These are phyloP conservation scores for Sporothrix protearum DNA, from an alignment of 2,329 filamentous ascomycete species.

Conservation along the genomic window DNA sequence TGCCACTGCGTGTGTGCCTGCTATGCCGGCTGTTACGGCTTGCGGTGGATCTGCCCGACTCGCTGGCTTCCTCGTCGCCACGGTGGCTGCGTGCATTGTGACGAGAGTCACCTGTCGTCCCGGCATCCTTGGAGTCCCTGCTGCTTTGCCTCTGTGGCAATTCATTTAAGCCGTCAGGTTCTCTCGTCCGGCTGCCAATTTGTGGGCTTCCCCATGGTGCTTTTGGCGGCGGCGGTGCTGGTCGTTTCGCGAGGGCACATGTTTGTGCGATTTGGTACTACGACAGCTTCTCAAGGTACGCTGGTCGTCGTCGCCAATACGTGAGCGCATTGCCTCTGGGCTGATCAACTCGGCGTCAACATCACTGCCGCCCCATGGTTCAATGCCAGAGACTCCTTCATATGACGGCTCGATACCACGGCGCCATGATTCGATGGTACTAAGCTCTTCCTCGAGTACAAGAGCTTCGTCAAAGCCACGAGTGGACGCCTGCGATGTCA, in stretches of 20 bases:
- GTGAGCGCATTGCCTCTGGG: slow-evolving; percentile 50
- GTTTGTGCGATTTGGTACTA: slow-evolving; percentile 31
- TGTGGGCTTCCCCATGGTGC: slow-evolving; percentile 21
- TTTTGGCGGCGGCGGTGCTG: slow-evolving; percentile 29
- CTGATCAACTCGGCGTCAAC: slow-evolving; percentile 56
- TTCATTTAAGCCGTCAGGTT: neutral
- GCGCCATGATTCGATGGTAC: slow-evolving; percentile 57
- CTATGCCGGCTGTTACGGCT: neutral
- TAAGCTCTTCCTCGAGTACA: slow-evolving; percentile 56
- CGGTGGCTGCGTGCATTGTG: slow-evolving; percentile 35
- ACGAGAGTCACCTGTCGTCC: slow-evolving; percentile 35
- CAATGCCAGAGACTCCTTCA: slow-evolving; percentile 42
- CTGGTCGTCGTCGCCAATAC: slow-evolving; percentile 36
- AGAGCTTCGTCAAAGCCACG: slow-evolving; percentile 51
- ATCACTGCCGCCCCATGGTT: slow-evolving; percentile 16
- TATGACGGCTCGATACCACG: slow-evolving; percentile 49
- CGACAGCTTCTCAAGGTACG: slow-evolving; percentile 34
- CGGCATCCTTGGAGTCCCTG: slow-evolving; percentile 28
- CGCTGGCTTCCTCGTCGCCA: slow-evolving; percentile 29
- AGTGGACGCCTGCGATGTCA: neutral
- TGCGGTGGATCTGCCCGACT: slow-evolving; percentile 32
- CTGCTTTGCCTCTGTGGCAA: slow-evolving; percentile 35
- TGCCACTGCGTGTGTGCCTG: slow-evolving; percentile 38
- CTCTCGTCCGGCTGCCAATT: neutral
- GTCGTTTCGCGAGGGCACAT: slow-evolving; percentile 29